phyloP scores from a whole-genome alignment of 768 basidiomycete genomes.

The Boletales sp. region DNA sequence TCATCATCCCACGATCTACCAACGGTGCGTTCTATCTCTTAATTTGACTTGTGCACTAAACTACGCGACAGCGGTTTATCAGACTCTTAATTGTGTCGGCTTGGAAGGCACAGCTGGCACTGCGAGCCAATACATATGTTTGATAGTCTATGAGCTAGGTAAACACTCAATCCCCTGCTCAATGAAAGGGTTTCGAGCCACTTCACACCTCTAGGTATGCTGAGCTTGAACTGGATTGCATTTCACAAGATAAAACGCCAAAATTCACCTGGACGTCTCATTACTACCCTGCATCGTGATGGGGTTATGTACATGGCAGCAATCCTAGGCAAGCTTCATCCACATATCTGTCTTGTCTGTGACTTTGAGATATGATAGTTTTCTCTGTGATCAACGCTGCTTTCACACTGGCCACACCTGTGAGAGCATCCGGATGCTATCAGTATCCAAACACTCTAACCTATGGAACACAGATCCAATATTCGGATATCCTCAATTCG shows the following conservation, averaged over 20 bases:
- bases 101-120: slow-evolving; percentile 1
- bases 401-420: slow-evolving; percentile 5
- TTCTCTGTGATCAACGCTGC: slow-evolving; percentile 17
- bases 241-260: slow-evolving; percentile 14
- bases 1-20: not conserved
- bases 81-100: slow-evolving; percentile 10
- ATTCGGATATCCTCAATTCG: slow-evolving; percentile 16
- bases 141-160: slow-evolving; percentile 17
- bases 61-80: slow-evolving; percentile 6
- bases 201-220: slow-evolving; percentile 8
- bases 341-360: not conserved
- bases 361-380: slow-evolving; percentile 1
- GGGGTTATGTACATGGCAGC: slow-evolving; percentile 16
- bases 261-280: slow-evolving; percentile 3
- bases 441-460: not conserved
- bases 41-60: not conserved
- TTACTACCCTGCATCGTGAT: slow-evolving; percentile 15
- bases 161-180: not conserved
- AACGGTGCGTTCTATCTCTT: slow-evolving; percentile 1
- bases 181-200: not conserved
- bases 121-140: slow-evolving; percentile 6
- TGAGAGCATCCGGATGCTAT: not conserved
- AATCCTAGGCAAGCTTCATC: slow-evolving; percentile 9
- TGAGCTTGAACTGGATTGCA: slow-evolving; percentile 14
- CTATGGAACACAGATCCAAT: slow-evolving; percentile 6